A percentile compares a stretch with the other conserved stretches of the same genome.
Evolutionary conservation across 2,329 filamentous ascomycete genomes (phyloP).

Genomic region (Xylariomycetidae sp.): DNA sequence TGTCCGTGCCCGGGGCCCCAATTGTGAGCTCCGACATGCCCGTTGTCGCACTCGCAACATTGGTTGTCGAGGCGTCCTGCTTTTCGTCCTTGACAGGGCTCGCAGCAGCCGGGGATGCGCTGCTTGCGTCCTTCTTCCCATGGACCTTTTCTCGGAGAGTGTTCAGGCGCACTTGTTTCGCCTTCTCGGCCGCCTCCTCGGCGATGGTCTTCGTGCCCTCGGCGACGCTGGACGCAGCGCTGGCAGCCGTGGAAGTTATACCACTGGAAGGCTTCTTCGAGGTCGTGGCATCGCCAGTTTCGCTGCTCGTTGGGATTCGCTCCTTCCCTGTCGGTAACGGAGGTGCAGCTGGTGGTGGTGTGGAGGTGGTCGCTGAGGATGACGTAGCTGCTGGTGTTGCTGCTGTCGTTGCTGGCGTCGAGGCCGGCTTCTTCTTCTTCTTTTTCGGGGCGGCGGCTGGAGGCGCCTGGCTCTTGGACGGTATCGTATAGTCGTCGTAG

Average conservation of each 20-base stretch:
- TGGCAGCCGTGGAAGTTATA: constrained; percentile 13
- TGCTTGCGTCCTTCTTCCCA: constrained; percentile 34
- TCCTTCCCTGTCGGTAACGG: constrained; percentile 26
- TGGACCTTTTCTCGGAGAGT: constrained; percentile 49
- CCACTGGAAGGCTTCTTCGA: constrained; percentile 6
- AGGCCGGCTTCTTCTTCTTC: constrained; percentile 9
- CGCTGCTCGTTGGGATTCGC: constrained; percentile 14
- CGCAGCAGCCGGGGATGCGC: constrained; percentile 1
- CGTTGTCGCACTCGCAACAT: constrained; percentile 5
- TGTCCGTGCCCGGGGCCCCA: constrained; percentile 1
- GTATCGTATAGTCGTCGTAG: constrained; percentile 56
- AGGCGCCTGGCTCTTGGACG: constrained; percentile 47
- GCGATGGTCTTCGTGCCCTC: constrained; percentile 47
- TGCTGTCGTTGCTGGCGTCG: constrained; percentile 5
- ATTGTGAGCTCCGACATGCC: constrained; percentile 8
- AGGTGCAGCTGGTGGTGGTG: constrained; percentile 18
- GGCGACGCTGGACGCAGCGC: constrained; percentile 16
- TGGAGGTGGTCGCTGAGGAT: constrained; percentile 7
- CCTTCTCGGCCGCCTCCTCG: constrained; percentile 60
- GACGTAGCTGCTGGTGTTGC: constrained; percentile 11
- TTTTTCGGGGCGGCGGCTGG: constrained; percentile 32
- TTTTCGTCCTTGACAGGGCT: constrained; percentile 11
- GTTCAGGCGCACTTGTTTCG: constrained; percentile 53
- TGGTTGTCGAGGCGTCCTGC: constrained; percentile 6
- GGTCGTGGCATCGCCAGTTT: constrained; percentile 2